Percentiles rank a stretch among this genome's conserved stretches.
Evolutionary conservation across 78 protist genomes (phyloP).

Genomic region (Cavenderia fasciculata): DNA sequence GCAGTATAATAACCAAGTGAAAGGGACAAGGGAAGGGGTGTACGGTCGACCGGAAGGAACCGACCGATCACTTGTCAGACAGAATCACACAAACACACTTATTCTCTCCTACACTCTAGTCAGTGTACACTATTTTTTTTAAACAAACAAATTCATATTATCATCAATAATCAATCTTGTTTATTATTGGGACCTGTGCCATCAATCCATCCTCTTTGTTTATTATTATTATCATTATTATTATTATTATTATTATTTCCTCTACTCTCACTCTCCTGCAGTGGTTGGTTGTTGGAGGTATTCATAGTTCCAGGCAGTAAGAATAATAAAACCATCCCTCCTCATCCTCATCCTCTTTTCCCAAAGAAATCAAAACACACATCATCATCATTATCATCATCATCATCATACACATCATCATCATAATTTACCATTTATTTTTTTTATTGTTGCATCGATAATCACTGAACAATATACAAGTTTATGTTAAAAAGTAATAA

Average conservation of each 20-base stretch:
- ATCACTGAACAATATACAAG: too few species aligned
- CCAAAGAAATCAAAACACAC: not conserved
- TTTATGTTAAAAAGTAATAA: too few species aligned
- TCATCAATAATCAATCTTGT: too few species aligned
- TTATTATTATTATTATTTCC: not conserved
- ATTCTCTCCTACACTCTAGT: too few species aligned
- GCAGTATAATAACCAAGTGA: too few species aligned
- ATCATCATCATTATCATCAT: not conserved
- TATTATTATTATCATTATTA: not conserved
- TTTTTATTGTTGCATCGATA: not conserved
- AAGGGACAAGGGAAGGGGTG: too few species aligned
- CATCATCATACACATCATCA: not conserved
- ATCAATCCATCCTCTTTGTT: not conserved
- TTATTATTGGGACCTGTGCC: conserved; percentile 6
- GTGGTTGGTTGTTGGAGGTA: not conserved
- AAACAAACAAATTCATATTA: too few species aligned
- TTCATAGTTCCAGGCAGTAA: not conserved
- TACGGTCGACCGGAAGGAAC: too few species aligned
- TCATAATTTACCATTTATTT: not conserved
- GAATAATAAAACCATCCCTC: not conserved
- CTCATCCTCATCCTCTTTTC: not conserved
- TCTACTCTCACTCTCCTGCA: too few species aligned
- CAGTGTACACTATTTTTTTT: too few species aligned
- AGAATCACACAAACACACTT: too few species aligned
- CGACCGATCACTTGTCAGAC: too few species aligned